Evolutionary conservation across 2,329 filamentous ascomycete genomes (phyloP).

Genomic region (Fulvia fulva): DNA sequence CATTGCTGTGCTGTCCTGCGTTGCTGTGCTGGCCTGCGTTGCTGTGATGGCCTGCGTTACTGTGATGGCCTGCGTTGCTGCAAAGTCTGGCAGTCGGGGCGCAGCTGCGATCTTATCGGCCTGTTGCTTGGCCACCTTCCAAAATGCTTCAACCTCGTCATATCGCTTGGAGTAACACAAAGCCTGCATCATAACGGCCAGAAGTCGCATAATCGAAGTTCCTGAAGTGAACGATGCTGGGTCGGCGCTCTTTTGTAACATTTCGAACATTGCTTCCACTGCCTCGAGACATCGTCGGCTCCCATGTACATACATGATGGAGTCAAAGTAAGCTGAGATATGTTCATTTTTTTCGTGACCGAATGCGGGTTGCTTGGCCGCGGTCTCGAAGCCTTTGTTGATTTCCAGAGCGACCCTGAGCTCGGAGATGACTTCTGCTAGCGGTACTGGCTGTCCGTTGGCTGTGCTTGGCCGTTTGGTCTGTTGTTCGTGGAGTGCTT

Average conservation of each 20-base stretch:
- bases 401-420: not conserved
- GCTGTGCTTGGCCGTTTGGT: slow-evolving; percentile 41
- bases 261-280: slow-evolving; percentile 53
- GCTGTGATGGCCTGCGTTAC: no score
- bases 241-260: slow-evolving; percentile 40
- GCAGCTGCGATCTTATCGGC: slow-evolving; percentile 38
- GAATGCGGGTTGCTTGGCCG: slow-evolving; percentile 4
- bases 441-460: slow-evolving; percentile 31
- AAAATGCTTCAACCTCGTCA: slow-evolving; percentile 61
- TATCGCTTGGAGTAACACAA: slow-evolving; percentile 57
- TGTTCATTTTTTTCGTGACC: slow-evolving; percentile 11
- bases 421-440: slow-evolving; percentile 27
- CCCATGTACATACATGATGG: slow-evolving; percentile 55
- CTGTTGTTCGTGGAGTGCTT: slow-evolving; percentile 28
- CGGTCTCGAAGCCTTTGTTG: not conserved
- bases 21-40: no score
- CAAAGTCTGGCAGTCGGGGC: slow-evolving; percentile 20
- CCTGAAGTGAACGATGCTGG: slow-evolving; percentile 3
- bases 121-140: slow-evolving; percentile 58
- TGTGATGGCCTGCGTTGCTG: not conserved
- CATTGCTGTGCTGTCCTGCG: no score
- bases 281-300: slow-evolving; percentile 43
- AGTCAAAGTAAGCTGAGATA: slow-evolving; percentile 45
- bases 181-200: slow-evolving; percentile 65
- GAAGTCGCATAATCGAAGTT: slow-evolving; percentile 38